Percentiles rank a stretch among this genome's conserved stretches.
Evolutionary conservation across 495 filamentous ascomycete species (phyloP).

Genomic region (Podospora tetraspora): DNA sequence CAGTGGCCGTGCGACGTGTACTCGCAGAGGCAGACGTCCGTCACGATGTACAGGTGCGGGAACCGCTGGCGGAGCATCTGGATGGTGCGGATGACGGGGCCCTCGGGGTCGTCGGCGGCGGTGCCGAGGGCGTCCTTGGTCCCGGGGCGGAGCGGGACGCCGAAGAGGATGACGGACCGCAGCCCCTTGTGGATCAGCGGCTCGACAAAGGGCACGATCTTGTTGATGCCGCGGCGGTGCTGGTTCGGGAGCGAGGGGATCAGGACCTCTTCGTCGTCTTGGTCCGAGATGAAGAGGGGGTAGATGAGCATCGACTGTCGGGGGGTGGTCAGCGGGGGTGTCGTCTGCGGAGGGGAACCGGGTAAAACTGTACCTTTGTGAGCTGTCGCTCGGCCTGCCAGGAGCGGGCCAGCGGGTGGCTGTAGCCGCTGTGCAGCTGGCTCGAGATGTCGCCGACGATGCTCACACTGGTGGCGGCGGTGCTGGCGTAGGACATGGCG

Average conservation of each 20-base stretch:
- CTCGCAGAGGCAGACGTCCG: slow-evolving; percentile 95
- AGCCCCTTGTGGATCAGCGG: slow-evolving; percentile 86
- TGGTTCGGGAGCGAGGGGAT: slow-evolving; percentile 89
- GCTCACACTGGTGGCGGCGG: slow-evolving; percentile 88
- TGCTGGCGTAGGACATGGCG: slow-evolving; percentile 76
- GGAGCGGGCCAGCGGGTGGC: slow-evolving; percentile 79
- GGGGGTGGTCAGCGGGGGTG: slow-evolving; percentile 9
- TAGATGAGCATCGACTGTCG: slow-evolving; percentile 93
- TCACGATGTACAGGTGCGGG: slow-evolving; percentile 80
- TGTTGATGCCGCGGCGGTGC: slow-evolving; percentile 80
- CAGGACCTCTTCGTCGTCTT: slow-evolving; percentile 82
- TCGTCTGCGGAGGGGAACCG: background rate
- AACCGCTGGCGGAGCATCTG: slow-evolving; percentile 74
- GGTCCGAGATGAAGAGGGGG: slow-evolving; percentile 92
- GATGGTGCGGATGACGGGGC: slow-evolving; percentile 84
- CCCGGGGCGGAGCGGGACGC: slow-evolving; percentile 72
- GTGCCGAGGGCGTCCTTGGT: slow-evolving; percentile 90
- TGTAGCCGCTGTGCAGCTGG: slow-evolving; percentile 92
- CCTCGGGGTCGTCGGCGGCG: slow-evolving; percentile 86
- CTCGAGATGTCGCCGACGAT: slow-evolving; percentile 89
- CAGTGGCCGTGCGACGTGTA: slow-evolving; percentile 99
- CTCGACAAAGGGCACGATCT: slow-evolving; percentile 72
- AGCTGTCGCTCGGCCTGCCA: slow-evolving; percentile 98
- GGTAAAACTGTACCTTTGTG: slow-evolving; percentile 65
- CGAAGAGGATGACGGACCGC: slow-evolving; percentile 89